Base-by-base conservation (phyloP, 176 grass and related monocot genomes). In the Raddia guianensis region DNA sequence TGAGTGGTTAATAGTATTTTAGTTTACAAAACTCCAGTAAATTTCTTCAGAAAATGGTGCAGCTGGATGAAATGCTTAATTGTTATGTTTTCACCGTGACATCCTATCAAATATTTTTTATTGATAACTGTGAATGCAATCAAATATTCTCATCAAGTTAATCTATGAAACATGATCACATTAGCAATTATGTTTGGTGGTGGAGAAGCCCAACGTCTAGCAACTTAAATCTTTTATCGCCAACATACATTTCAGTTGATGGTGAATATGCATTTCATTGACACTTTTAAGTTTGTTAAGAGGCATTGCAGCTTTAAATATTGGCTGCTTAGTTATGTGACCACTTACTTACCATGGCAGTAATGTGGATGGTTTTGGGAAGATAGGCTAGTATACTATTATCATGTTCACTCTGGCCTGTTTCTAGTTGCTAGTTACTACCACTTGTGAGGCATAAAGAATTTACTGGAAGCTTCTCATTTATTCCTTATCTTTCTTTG, bases 281-380 rank as follows among this genome's bases (percentile, higher is more conserved):
- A 70, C 11, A 1, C 12, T 49, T 49, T 10, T 71, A 21, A 9
- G 12, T 65, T 67, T 37, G 12, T 13, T 18, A 73, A 37, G 85
- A 65, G 34, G 67, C 48, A n/a, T 57, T 71, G 12, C 21, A 49
- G 13, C 15, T 72, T 49, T 20, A 65, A 37, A 42, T 56, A 49
- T 60, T 77, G 16, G n/a, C 61, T 67, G 68, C 43, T 21, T 66
- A 86, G 3, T 14, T 83, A 32, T 82, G 57, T 37, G 18, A 59
- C 9, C n/a, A 43, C 37, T 5, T 5, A 40, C n/a, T 16, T 63
- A 59, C 12, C 71, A 69, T 74, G 78, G 54, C 33, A 6, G n/a
- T 40, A 60, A 68, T 49, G 6, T 55, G 42, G 19, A 15, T 60
- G 61, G 53, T 80, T 80, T 80, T 67, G 33, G 12, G 46, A 44